Percentiles rank a stretch among this genome's conserved stretches.
phyloP scores from a whole-genome alignment of 805 yeast species.

The Myxozyma melibiosi region DNA sequence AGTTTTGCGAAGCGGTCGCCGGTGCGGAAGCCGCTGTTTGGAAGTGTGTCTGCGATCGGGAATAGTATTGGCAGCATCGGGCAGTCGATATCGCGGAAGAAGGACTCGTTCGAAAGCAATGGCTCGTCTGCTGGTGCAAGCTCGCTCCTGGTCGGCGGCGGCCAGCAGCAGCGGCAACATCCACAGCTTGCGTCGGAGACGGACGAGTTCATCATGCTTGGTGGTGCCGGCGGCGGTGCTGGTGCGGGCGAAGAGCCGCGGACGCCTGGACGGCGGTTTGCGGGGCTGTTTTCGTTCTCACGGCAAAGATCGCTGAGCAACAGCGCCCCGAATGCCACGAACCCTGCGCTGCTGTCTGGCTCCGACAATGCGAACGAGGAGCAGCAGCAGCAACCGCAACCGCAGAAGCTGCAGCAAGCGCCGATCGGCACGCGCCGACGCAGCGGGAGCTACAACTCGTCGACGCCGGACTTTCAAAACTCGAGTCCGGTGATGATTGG shows the following conservation, averaged over 20 bases:
- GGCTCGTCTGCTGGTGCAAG: background rate
- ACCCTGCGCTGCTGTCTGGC: no score
- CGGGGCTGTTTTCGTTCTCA: slow-evolving; percentile 24
- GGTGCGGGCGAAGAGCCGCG: slow-evolving; percentile 25
- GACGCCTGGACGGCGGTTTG: slow-evolving; percentile 24
- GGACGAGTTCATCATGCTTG: slow-evolving; percentile 17
- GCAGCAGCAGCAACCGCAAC: background rate
- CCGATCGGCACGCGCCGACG: slow-evolving; percentile 27
- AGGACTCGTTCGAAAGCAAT: slow-evolving; percentile 20
- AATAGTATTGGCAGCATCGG: slow-evolving; percentile 19
- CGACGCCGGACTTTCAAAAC: background rate
- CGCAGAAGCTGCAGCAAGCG: slow-evolving; percentile 11
- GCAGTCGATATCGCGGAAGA: slow-evolving; percentile 21
- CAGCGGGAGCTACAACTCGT: slow-evolving; percentile 14
- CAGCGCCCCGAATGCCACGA: no score
- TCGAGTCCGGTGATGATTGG: background rate
- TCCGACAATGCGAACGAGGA: background rate
- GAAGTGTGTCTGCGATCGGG: slow-evolving; percentile 23
- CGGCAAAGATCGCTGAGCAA: slow-evolving; percentile 6
- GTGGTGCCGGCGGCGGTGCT: background rate
- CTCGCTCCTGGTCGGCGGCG: background rate
- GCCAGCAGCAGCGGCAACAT: background rate
- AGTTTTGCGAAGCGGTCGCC: slow-evolving; percentile 22
- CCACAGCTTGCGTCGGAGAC: slow-evolving; percentile 11
- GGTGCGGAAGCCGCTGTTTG: slow-evolving; percentile 15